Evolutionary conservation across 2,329 filamentous ascomycete genomes (phyloP).

Genomic region (Cladosporium velox): DNA sequence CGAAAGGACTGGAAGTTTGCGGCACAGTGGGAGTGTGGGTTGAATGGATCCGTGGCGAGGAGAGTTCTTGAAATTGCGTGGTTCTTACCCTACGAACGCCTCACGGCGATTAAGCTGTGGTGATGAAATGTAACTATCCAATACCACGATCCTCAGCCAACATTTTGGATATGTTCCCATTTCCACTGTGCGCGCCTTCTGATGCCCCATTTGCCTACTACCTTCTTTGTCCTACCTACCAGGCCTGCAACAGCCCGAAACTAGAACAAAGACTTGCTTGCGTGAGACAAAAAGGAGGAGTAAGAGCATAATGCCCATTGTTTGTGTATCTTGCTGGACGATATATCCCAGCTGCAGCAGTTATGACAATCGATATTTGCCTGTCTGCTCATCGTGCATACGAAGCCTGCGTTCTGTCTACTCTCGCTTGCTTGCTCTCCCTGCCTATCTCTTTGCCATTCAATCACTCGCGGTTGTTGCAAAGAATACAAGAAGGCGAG

Average conservation of each 20-base stretch:
- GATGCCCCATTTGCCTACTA: not conserved
- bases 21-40: constrained; percentile 55
- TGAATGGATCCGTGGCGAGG: constrained; percentile 47
- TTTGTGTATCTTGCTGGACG: not conserved
- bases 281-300: not conserved
- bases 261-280: not conserved
- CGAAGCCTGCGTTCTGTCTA: not conserved
- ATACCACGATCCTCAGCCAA: not conserved
- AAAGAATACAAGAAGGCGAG: not conserved
- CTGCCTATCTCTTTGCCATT: not conserved
- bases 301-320: not conserved
- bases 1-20: constrained; percentile 48
- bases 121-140: not conserved
- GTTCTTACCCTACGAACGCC: not conserved
- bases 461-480: not conserved
- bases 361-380: not conserved
- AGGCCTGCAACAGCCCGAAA: not conserved
- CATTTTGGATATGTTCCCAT: not conserved
- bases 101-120: not conserved
- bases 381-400: not conserved
- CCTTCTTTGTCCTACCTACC: not conserved
- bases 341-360: not conserved
- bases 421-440: not conserved
- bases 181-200: not conserved
- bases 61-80: not conserved